Conservation (phyloP, 495 filamentous ascomycete species). For the Xylaria curta region DNA sequence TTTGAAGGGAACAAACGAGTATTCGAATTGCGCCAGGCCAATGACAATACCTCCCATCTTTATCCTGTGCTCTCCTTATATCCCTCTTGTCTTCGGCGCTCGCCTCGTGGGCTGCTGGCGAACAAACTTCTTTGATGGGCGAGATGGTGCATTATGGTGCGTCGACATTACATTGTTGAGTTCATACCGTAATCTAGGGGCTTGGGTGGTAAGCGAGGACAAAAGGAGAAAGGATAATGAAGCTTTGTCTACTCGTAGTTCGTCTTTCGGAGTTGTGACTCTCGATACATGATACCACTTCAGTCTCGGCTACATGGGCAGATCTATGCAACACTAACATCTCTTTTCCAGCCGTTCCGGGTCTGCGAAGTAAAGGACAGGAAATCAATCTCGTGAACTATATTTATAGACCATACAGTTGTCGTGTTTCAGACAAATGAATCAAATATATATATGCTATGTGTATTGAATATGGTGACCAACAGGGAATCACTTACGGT, state of each 20-base stretch:
- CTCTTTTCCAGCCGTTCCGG: background rate
- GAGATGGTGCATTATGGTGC: background rate
- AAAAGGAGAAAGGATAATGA: background rate
- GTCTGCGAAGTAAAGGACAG: background rate
- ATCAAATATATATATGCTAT: background rate
- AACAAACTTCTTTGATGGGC: background rate
- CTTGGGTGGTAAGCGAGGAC: background rate
- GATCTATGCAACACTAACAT: background rate
- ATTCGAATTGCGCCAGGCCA: background rate
- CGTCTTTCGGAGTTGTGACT: background rate
- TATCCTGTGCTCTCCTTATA: background rate
- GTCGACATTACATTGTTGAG: conserved; percentile 13
- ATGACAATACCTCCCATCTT: background rate
- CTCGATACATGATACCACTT: conserved; percentile 11
- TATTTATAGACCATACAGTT: background rate
- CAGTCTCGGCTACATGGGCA: background rate
- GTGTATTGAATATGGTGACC: background rate
- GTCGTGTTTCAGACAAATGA: background rate
- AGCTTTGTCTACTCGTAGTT: background rate
- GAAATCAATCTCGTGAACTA: background rate
- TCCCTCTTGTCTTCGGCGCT: background rate
- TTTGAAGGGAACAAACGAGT: background rate
- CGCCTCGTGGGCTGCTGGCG: background rate
- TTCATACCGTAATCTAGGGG: background rate
- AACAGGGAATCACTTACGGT: background rate